Percentiles rank a stretch among this genome's conserved stretches.
Evolutionary conservation across 192 early-diverging fungal species (phyloP).

Genomic region (Rhizoclosmatium globosum): DNA sequence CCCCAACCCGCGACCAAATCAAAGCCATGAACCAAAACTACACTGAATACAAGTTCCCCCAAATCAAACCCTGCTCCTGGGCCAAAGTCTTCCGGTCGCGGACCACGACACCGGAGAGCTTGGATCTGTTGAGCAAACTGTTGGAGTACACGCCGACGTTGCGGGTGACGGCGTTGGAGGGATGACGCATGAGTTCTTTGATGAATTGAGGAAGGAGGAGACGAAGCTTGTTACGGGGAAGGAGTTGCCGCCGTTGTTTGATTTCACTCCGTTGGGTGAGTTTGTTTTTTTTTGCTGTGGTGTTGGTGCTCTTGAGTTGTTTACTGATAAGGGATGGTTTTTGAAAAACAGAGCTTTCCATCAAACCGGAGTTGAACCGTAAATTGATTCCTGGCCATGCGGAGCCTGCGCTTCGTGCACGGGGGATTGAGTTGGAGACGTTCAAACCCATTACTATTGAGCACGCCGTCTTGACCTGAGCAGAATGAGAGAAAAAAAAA

Average conservation of each 20-base stretch:
- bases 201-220: slow-evolving; percentile 89
- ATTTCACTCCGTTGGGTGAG: slow-evolving; percentile 82
- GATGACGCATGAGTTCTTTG: slow-evolving; percentile 98
- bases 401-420: slow-evolving; percentile 64
- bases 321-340: background rate
- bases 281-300: background rate
- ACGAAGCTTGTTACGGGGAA: slow-evolving; percentile 87
- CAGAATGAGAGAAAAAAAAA: background rate
- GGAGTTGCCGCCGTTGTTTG: slow-evolving; percentile 92
- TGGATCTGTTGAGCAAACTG: slow-evolving; percentile 86
- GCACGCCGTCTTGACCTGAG: slow-evolving; percentile 35
- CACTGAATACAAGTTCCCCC: slow-evolving; percentile 98
- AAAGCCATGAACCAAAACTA: slow-evolving; percentile 98
- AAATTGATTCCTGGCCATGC: slow-evolving; percentile 86
- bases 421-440: slow-evolving; percentile 79
- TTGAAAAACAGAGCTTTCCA: slow-evolving; percentile 77
- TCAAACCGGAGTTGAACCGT: slow-evolving; percentile 83
- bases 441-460: slow-evolving; percentile 72
- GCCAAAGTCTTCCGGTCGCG: slow-evolving; percentile 86
- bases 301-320: background rate
- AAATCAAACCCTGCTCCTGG: slow-evolving; percentile 94
- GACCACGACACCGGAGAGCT: slow-evolving; percentile 85
- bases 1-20: slow-evolving; percentile 97
- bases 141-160: slow-evolving; percentile 93
- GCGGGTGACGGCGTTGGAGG: slow-evolving; percentile 87